phyloP scores from a whole-genome alignment of 192 early-diverging fungal species.

The Coemansia sp. region DNA sequence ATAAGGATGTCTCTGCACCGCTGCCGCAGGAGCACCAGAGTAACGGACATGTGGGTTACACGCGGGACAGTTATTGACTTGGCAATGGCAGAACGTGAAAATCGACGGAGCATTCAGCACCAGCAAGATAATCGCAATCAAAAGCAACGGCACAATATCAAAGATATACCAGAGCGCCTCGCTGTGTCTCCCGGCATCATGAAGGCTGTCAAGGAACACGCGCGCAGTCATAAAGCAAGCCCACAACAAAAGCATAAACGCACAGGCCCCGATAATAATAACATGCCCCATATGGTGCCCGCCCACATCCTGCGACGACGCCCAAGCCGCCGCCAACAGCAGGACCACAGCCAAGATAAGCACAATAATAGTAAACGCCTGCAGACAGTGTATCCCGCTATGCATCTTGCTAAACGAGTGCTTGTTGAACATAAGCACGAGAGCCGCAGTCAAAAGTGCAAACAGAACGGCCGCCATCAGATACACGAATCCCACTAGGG shows the following conservation, averaged over 20 bases:
- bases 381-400: constrained; percentile 46
- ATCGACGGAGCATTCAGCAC: constrained; percentile 48
- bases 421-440: constrained; percentile 54
- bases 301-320: constrained; percentile 38
- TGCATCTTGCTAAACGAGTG: constrained; percentile 33
- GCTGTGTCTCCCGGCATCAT: constrained; percentile 43
- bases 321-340: constrained; percentile 30
- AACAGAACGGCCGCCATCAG: constrained; percentile 26
- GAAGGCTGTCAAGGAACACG: constrained; percentile 36
- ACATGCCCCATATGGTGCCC: constrained; percentile 52
- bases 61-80: constrained; percentile 47
- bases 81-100: constrained; percentile 56
- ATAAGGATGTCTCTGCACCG: constrained; percentile 14
- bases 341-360: constrained; percentile 36
- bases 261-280: constrained; percentile 39
- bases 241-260: constrained; percentile 43
- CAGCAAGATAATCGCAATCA: constrained; percentile 45
- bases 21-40: constrained; percentile 4
- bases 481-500: constrained; percentile 45
- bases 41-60: constrained; percentile 51
- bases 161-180: constrained; percentile 56
- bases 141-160: constrained; percentile 45
- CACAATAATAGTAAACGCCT: constrained; percentile 46
- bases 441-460: constrained; percentile 38
- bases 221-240: constrained; percentile 49